A percentile compares a stretch with the other conserved stretches of the same genome.
These are phyloP conservation scores for Dipteronia dyeriana DNA, from an alignment of 345 rosid species.

Conservation along the genomic window DNA sequence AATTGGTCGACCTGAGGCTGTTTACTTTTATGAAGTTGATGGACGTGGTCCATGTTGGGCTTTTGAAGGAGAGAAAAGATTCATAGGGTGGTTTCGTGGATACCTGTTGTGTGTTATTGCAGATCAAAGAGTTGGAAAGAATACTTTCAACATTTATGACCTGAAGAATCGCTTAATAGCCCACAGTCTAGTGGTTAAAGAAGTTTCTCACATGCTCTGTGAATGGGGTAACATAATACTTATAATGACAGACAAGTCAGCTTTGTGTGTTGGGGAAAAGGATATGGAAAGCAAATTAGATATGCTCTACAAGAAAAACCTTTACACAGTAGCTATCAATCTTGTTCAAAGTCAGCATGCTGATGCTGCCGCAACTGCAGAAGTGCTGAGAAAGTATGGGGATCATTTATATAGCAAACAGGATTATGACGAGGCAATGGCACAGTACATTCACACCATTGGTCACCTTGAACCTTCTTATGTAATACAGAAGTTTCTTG, in stretches of 20 bases:
- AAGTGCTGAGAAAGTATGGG: slow-evolving; percentile 95
- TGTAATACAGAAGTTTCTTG: slow-evolving; percentile 97
- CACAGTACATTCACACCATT: slow-evolving; percentile 87
- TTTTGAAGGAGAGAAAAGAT: slow-evolving; percentile 95
- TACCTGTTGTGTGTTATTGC: slow-evolving; percentile 87
- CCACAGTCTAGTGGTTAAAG: slow-evolving; percentile 74
- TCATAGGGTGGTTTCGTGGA: slow-evolving; percentile 95
- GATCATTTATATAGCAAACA: slow-evolving; percentile 95
- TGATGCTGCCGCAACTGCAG: slow-evolving; percentile 98
- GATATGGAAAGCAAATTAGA: slow-evolving; percentile 99
- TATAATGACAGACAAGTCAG: slow-evolving; percentile 66
- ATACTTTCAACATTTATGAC: slow-evolving; percentile 84
- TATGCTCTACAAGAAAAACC: slow-evolving; percentile 97
- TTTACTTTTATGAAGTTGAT: slow-evolving; percentile 92
- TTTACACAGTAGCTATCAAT: slow-evolving; percentile 89
- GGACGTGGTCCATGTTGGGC: slow-evolving; percentile 99
- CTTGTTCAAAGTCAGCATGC: slow-evolving; percentile 99
- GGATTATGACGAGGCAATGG: slow-evolving; percentile 96
- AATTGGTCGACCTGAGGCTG: slow-evolving; percentile 94
- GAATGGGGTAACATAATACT: slow-evolving; percentile 97
- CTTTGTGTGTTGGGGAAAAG: slow-evolving; percentile 86
- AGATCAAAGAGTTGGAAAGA: slow-evolving; percentile 76
- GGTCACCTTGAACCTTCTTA: slow-evolving; percentile 99
- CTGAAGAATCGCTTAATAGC: slow-evolving; percentile 91
- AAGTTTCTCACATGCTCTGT: slow-evolving; percentile 91